These are phyloP conservation scores for Sporothrix luriei DNA, from an alignment of 2,329 filamentous ascomycete species.

Conservation along the genomic window DNA sequence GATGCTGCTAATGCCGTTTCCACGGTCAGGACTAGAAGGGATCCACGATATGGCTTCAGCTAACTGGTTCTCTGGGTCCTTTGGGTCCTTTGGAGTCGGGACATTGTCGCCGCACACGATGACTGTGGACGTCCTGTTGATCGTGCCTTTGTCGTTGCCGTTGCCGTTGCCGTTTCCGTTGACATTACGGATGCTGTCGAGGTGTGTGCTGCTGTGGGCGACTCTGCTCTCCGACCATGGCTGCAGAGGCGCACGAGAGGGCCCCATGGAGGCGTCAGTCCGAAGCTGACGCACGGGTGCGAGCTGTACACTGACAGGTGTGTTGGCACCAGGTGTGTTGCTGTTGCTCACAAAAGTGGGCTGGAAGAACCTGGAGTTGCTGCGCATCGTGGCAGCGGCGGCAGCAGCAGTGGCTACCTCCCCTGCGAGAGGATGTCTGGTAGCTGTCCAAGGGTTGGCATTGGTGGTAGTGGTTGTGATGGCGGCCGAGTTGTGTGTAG, in stretches of 20 bases:
- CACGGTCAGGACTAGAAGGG: not conserved
- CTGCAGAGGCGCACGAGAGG: not conserved
- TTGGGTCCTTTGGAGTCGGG: not conserved
- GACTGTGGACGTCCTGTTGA: not conserved
- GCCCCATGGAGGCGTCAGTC: not conserved
- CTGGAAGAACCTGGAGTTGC: not conserved
- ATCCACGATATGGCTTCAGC: not conserved
- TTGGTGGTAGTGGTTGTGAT: not conserved
- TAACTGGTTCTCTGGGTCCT: too few species aligned
- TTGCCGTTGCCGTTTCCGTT: too few species aligned
- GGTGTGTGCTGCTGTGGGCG: not conserved
- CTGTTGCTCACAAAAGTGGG: not conserved
- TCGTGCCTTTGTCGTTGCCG: not conserved
- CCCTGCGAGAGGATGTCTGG: not conserved
- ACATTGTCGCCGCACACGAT: not conserved
- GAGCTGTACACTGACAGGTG: not conserved
- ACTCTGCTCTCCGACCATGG: not conserved
- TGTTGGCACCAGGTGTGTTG: not conserved
- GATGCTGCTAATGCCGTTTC: not conserved
- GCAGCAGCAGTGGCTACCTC: not conserved
- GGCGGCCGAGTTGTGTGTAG: not conserved
- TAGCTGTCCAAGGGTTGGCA: not conserved
- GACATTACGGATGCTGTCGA: not conserved
- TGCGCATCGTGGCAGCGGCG: too few species aligned
- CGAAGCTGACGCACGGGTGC: not conserved